These are phyloP conservation scores for Mycena belliarum DNA, from an alignment of 768 basidiomycete species.

Conservation along the genomic window DNA sequence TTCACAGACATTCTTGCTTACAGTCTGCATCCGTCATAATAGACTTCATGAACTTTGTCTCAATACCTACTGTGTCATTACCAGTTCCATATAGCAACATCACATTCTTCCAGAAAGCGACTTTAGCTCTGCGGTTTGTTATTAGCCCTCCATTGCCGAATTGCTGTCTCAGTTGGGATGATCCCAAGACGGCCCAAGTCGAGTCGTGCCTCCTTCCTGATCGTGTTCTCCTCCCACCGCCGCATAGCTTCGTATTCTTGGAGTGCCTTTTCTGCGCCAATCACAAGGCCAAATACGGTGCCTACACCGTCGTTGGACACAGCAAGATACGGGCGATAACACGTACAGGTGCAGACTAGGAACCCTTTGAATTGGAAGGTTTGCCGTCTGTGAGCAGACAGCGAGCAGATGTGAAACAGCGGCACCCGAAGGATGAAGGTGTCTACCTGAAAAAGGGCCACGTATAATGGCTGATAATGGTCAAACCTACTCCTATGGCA, in stretches of 20 bases:
- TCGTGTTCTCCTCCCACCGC: conserved; percentile 64
- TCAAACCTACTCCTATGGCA: conserved; percentile 51
- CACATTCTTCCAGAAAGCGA: not conserved
- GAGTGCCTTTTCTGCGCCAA: conserved; percentile 77
- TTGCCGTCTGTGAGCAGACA: conserved; percentile 73
- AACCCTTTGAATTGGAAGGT: conserved; percentile 82
- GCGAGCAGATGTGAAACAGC: not conserved
- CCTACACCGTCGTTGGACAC: conserved; percentile 26
- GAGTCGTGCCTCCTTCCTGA: conserved; percentile 72
- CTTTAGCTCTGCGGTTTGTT: not conserved
- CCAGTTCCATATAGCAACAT: not conserved
- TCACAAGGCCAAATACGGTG: conserved; percentile 71
- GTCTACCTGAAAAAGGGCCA: conserved; percentile 74
- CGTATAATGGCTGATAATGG: conserved; percentile 63
- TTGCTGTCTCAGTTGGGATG: conserved; percentile 82
- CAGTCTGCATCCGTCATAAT: conserved; percentile 11
- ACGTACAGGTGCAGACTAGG: conserved; percentile 68
- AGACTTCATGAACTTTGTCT: conserved; percentile 7
- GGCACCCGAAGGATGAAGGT: not conserved
- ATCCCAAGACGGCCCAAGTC: conserved; percentile 76
- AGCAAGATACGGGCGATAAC: conserved; percentile 18
- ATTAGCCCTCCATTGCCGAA: conserved; percentile 66
- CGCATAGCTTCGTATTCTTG: conserved; percentile 67
- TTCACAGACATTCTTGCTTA: conserved; percentile 17
- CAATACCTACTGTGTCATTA: conserved; percentile 6